Evolutionary conservation across 2,329 filamentous ascomycete genomes (phyloP).

Genomic region (Botrytis squamosa): DNA sequence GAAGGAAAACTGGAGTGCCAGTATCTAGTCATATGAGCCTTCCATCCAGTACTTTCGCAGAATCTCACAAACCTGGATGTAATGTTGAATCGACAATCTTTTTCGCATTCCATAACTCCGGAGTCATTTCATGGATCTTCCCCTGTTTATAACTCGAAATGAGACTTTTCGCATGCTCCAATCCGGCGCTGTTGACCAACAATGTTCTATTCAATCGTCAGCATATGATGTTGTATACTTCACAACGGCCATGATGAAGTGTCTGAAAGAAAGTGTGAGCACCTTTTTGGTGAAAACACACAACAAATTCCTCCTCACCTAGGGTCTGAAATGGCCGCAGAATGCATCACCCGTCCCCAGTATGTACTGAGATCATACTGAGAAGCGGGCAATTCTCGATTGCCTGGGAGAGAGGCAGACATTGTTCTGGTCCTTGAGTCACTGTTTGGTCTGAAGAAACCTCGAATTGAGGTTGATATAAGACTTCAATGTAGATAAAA

Average conservation of each 20-base stretch:
- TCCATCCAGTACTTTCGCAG: background rate
- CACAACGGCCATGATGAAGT: background rate
- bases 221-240: conserved; percentile 21
- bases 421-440: conserved; percentile 42
- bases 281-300: conserved; percentile 33
- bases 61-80: conserved; percentile 71
- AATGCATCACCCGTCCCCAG: conserved; percentile 90
- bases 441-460: background rate
- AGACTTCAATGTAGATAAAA: background rate
- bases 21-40: conserved; percentile 61
- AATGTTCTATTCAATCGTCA: conserved; percentile 64
- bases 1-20: conserved; percentile 84
- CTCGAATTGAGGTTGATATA: conserved; percentile 8
- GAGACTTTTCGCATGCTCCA: conserved; percentile 82
- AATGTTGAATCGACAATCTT: conserved; percentile 96
- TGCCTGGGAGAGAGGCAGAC: conserved; percentile 65
- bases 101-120: conserved; percentile 91
- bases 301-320: conserved; percentile 63
- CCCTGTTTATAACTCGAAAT: conserved; percentile 86
- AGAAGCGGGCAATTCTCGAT: conserved; percentile 82
- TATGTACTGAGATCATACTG: conserved; percentile 92
- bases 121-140: conserved; percentile 75
- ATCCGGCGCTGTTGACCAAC: conserved; percentile 71
- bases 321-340: conserved; percentile 86
- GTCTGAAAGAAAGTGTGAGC: conserved; percentile 25